Base-by-base conservation (phyloP, 108 stramenopile species). In the Skeletonema tropicum region DNA sequence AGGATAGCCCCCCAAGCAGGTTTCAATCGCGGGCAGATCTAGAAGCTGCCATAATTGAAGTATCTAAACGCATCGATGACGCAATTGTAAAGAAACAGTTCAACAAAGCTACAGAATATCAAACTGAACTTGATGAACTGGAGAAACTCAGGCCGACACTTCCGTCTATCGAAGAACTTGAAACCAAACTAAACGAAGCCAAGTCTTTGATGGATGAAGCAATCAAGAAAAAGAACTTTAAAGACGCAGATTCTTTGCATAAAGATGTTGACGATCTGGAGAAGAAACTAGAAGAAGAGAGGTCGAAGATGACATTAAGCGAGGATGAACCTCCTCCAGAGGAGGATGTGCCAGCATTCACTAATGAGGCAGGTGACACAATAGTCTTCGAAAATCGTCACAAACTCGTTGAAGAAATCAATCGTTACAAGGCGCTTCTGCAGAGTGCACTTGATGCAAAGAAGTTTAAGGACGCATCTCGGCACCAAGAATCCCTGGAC, bases 81-180 rank as follows among this genome's bases (percentile, higher is more conserved):
- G 90, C 94, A 11, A 91, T 92, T 59, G 60, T 74, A 11, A 64
- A 60, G 19, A 91, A 86, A 66, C 59, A 90, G 33, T 95, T 95
- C 57, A 70, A 77, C 31, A 63, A 70, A 0, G 91, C 91, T 17
- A 77, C 87, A 9, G 68, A 69, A 33, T 68, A 85, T 17, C 94
- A 95, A 80, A 58, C 73, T 25, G 81, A 78, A 57, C 78, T 95
- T 21, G 90, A 95, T 25, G 73, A 79, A 52, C 69, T 79, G 17
- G 88, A 91, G 74, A 75, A 42, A 17, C 83, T 90, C 32, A 84
- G 92, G 17, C 57, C 72, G 17, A 82, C 84, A 41, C 87, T 91
- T 45, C 94, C 94, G 35, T 89, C 94, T 30, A 9, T 92, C 3
- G 83, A 86, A 25, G 94, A 95, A 63, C 70, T 95, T 8, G 81